Percentiles rank a stretch among this genome's conserved stretches.
Conservation (phyloP, 2,329 filamentous ascomycete species). For the Penicillium frequentans region DNA sequence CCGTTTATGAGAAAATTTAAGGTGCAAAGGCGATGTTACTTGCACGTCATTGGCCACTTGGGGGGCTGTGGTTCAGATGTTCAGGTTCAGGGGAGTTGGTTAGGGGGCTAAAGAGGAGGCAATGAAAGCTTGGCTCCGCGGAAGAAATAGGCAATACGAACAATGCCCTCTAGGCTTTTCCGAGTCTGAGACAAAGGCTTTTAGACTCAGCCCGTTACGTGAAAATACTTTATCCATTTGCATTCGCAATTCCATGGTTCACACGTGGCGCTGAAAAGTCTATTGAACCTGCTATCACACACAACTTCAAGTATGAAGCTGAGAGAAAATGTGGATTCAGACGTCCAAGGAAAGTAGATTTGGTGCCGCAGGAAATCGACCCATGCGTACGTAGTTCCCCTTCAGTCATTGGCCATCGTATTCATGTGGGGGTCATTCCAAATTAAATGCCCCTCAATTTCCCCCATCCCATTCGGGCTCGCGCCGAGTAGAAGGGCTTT, state of each 20-base stretch:
- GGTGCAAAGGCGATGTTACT: conserved; percentile 1
- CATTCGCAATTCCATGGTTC: conserved; percentile 6
- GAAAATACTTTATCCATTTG: neutral
- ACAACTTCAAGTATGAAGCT: neutral
- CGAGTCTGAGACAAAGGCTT: no score
- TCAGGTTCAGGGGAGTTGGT: neutral
- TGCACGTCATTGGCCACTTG: conserved; percentile 10
- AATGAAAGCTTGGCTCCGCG: conserved; percentile 15
- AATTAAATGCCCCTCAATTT: neutral
- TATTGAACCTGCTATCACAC: neutral
- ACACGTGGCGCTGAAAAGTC: conserved; percentile 11
- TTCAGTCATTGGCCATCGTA: neutral
- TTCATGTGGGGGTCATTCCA: neutral
- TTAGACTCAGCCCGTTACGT: no score
- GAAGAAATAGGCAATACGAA: neutral
- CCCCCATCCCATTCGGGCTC: neutral
- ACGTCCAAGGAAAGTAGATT: neutral
- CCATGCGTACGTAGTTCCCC: neutral
- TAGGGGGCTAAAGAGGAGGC: neutral
- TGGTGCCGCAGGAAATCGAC: no score
- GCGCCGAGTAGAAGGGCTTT: neutral
- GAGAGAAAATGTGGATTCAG: neutral
- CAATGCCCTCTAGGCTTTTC: no score
- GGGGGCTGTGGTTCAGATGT: conserved; percentile 6
- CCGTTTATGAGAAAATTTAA: neutral